These are phyloP conservation scores for Boehmeria nivea DNA, from an alignment of 306 rosid genomes.

Conservation along the genomic window DNA sequence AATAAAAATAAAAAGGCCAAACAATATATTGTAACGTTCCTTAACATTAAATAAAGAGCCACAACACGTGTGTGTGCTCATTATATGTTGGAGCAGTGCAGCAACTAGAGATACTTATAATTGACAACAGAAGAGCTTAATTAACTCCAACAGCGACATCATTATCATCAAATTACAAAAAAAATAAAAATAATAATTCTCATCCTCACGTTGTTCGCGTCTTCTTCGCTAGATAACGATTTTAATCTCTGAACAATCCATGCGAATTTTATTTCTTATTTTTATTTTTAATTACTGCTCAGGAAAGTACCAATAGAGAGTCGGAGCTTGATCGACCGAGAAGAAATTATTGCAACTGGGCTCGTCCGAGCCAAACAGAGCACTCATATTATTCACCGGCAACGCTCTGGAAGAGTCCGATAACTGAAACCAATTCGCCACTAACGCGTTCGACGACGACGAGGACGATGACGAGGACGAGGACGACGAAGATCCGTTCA, in stretches of 20 bases:
- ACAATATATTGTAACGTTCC: background rate
- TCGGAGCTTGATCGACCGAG: slow-evolving; percentile 77
- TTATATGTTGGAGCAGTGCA: too few species aligned
- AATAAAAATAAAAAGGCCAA: too few species aligned
- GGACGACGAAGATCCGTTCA: slow-evolving; percentile 21
- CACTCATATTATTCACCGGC: slow-evolving; percentile 30
- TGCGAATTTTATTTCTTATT: too few species aligned
- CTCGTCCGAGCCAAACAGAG: slow-evolving; percentile 37
- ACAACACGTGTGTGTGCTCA: too few species aligned
- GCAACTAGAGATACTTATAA: too few species aligned
- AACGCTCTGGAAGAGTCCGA: slow-evolving; percentile 38
- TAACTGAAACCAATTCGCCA: slow-evolving; percentile 34
- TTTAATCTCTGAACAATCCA: too few species aligned
- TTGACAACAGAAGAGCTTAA: too few species aligned
- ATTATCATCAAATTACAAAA: too few species aligned
- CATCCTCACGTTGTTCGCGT: too few species aligned
- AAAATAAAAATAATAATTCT: too few species aligned
- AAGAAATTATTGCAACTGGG: slow-evolving; percentile 43
- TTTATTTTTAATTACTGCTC: slow-evolving; percentile 14
- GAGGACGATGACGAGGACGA: slow-evolving; percentile 12
- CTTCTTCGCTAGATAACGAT: too few species aligned
- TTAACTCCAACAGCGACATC: too few species aligned
- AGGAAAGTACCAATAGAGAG: slow-evolving; percentile 39
- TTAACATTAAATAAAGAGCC: background rate
- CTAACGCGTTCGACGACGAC: slow-evolving; percentile 25